Evolutionary conservation across 1,284 basidiomycete species (phyloP).

Genomic region (Exobasidium rhododendri): DNA sequence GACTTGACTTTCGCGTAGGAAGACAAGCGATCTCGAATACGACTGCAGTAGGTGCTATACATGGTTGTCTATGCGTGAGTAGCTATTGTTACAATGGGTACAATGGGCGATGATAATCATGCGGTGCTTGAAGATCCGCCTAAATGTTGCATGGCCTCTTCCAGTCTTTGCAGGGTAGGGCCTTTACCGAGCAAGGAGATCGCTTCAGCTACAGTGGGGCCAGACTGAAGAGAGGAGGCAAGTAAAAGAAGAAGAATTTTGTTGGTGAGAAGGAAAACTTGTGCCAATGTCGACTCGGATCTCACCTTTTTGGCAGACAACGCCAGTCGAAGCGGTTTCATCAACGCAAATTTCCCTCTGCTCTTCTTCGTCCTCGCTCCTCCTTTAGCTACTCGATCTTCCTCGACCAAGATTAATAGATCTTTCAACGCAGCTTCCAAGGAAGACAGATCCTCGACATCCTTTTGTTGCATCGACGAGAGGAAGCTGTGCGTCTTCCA

Average conservation of each 20-base stretch:
- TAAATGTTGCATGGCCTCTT: neutral
- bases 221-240: too few relatives aligned
- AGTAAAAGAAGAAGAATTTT: too few relatives aligned
- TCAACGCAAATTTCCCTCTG: conserved; percentile 21
- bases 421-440: conserved; percentile 6
- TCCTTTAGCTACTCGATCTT: neutral
- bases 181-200: conserved; percentile 23
- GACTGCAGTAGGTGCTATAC: too few relatives aligned
- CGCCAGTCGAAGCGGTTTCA: conserved; percentile 27
- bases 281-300: too few relatives aligned
- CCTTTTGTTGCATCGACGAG: neutral
- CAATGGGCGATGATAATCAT: neutral
- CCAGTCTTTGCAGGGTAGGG: neutral
- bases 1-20: too few relatives aligned
- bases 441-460: neutral
- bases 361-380: too few relatives aligned
- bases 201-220: conserved; percentile 26
- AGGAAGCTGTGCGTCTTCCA: conserved; percentile 5
- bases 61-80: too few relatives aligned
- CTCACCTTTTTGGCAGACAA: conserved; percentile 19
- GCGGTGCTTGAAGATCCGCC: neutral
- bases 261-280: too few relatives aligned
- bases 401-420: conserved; percentile 6
- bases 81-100: too few relatives aligned
- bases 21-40: too few relatives aligned